Base-by-base conservation (phyloP, 1,284 basidiomycete species). In the Pholiota adiposa region DNA sequence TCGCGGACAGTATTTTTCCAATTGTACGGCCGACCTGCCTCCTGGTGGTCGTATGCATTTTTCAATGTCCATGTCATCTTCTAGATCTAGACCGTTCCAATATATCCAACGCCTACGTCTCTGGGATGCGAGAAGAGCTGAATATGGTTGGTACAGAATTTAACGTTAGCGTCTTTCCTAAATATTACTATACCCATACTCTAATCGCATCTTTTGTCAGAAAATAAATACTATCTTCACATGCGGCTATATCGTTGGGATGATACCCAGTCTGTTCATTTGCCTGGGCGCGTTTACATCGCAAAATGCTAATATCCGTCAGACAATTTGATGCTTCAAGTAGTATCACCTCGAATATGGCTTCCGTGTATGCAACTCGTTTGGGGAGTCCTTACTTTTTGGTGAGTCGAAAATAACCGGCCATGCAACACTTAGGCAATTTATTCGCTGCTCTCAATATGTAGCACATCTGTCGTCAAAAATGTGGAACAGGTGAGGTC, bases 111-210 rank as follows among this genome's bases (percentile, higher is more conserved):
- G 87, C 88, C 7, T 91, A 90, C 71, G 89, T 94, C 16, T 91
- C 89, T 3, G 92, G 92, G 3, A 92, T 94, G 91, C 87, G 83
- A 65, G 89, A 93, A 72, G 90, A 92, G 48, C 79, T 93, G 33
- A 67, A 80, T 60, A 88, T 93, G 84, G 73, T 79, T 51, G 89
- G 89, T 31, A 88, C 83, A 43, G 80, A 93, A 61, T 86, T 84
- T 70, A 92, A 92, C 71, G 87, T 84, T 51, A 61, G 73, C 55
- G n/a, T n/a, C 40, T 34, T 27, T 36, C 56, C 40, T 14, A 23
- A 25, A 19, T 31, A n/a, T 23, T 40, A 49, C 51, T 27, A 41
- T 46, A 18, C n/a, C 33, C 57, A 41, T 31, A 31, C 33, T 51
- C 64, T 53, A 31, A 46, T 46, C 62, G 31, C n/a, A 40, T 43